These are phyloP conservation scores for Fragilariopsis cylindrus DNA, from an alignment of 108 stramenopile species.

Conservation along the genomic window DNA sequence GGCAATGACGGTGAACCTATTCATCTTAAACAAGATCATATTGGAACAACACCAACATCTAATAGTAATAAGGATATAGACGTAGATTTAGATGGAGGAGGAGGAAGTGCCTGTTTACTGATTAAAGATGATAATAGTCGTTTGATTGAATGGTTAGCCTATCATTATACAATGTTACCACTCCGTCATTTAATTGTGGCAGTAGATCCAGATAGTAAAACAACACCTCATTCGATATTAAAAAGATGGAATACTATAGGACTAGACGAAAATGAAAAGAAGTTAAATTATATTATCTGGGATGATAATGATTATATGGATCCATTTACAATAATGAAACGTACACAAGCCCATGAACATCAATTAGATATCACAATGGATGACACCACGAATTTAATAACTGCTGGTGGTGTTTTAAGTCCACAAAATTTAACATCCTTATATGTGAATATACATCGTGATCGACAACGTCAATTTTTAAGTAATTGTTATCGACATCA, in stretches of 20 bases:
- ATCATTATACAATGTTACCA: constrained; percentile 41
- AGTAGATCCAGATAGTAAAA: constrained; percentile 48
- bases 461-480: too few relatives aligned
- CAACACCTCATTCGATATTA: constrained; percentile 27
- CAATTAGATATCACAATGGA: constrained; percentile 23
- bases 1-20: background rate
- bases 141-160: constrained; percentile 21
- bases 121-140: constrained; percentile 53
- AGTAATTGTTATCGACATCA: too few relatives aligned
- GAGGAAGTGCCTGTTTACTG: constrained; percentile 36
- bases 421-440: too few relatives aligned
- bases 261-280: too few relatives aligned
- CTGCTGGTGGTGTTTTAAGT: too few relatives aligned
- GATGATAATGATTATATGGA: constrained; percentile 27
- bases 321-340: background rate
- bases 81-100: too few relatives aligned
- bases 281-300: constrained; percentile 28
- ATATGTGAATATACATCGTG: too few relatives aligned
- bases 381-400: background rate
- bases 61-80: background rate
- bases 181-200: constrained; percentile 54
- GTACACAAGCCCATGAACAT: background rate
- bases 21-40: background rate
- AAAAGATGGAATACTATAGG: constrained; percentile 28
- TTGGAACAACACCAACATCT: background rate